These are phyloP conservation scores for Henckelia pumila DNA, from an alignment of 257 asterid species.

Conservation along the genomic window DNA sequence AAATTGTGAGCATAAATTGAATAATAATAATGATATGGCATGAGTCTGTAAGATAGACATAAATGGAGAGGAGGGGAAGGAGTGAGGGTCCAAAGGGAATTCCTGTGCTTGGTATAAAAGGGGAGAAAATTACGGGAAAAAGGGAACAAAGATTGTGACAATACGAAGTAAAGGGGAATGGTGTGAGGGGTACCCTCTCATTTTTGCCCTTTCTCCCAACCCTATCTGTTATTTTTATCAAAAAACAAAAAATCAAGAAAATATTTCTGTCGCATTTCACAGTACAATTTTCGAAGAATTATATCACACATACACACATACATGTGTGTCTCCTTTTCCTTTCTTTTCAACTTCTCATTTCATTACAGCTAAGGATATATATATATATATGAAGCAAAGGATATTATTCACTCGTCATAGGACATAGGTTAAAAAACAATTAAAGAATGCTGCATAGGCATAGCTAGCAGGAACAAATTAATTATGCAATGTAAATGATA, in stretches of 20 bases:
- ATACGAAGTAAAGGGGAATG: constrained; percentile 16
- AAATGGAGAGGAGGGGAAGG: background rate
- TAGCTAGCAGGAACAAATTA: no score
- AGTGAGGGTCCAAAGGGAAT: constrained; percentile 1
- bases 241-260: no score
- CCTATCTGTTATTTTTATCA: background rate
- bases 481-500: no score
- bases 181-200: background rate
- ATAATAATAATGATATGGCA: no score
- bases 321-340: background rate
- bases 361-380: background rate
- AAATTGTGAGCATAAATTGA: no score
- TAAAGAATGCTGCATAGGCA: no score
- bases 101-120: constrained; percentile 21
- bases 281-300: background rate
- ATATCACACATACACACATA: no score
- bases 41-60: no score
- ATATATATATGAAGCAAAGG: background rate
- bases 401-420: background rate
- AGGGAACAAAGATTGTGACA: constrained; percentile 39
- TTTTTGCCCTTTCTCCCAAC: background rate
- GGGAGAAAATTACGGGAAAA: constrained; percentile 47
- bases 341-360: background rate
- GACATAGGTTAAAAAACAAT: background rate
- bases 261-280: background rate